Conservation (phyloP, 345 rosid species). For the Syzygium aqueum region DNA sequence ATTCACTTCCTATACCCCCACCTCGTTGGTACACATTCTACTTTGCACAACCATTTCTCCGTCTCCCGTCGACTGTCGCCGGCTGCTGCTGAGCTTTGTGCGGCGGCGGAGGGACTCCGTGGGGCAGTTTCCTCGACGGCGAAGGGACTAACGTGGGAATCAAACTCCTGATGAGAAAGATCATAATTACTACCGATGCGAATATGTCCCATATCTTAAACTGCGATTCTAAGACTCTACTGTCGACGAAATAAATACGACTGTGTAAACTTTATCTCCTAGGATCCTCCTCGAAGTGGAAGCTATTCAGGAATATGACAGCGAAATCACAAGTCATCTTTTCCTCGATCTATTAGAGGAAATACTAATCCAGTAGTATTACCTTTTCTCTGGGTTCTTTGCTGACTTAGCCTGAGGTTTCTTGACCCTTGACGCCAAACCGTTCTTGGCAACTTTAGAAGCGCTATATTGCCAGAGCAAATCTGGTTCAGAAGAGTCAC, state of each 20-base stretch:
- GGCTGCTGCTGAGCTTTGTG: slow-evolving; percentile 27
- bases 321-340: background rate
- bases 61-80: slow-evolving; percentile 34
- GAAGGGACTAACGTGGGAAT: slow-evolving; percentile 67
- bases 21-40: slow-evolving; percentile 4
- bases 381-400: slow-evolving; percentile 6
- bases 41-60: slow-evolving; percentile 44
- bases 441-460: slow-evolving; percentile 29
- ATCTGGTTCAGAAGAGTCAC: slow-evolving; percentile 78
- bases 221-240: background rate
- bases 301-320: background rate
- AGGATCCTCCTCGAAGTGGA: background rate
- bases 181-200: background rate
- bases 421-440: slow-evolving; percentile 35
- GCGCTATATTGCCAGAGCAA: slow-evolving; percentile 41
- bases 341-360: background rate
- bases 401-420: slow-evolving; percentile 38
- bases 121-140: slow-evolving; percentile 42
- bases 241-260: background rate
- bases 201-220: background rate
- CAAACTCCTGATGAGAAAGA: slow-evolving; percentile 31
- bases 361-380: background rate
- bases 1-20: slow-evolving; percentile 3
- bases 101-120: slow-evolving; percentile 20
- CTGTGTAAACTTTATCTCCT: background rate